A percentile compares a stretch with the other conserved stretches of the same genome.
phyloP scores from a whole-genome alignment of 2,329 filamentous ascomycete species.

The Ploettnerulaceae sp. region DNA sequence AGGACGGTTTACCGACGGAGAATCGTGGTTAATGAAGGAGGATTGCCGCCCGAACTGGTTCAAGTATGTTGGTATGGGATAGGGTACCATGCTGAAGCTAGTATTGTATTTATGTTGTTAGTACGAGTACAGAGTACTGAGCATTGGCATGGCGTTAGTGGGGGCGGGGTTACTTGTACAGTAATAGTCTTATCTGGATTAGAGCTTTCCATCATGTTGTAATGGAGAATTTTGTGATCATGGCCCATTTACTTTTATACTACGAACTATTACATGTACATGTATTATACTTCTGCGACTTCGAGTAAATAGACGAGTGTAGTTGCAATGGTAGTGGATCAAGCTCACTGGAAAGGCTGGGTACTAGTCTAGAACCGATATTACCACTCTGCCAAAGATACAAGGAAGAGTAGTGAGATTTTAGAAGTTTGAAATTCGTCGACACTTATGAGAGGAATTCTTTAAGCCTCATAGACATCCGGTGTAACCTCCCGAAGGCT shows the following conservation, averaged over 20 bases:
- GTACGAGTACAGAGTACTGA: slow-evolving; percentile 5
- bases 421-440: no score
- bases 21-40: slow-evolving; percentile 77
- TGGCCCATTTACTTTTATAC: background rate
- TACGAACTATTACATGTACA: no score
- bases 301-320: no score
- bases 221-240: slow-evolving; percentile 4
- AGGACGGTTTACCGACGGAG: slow-evolving; percentile 85
- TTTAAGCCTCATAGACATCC: no score
- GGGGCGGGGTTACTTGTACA: slow-evolving; percentile 9
- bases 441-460: no score
- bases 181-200: slow-evolving; percentile 2
- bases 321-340: no score
- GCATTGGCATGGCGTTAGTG: slow-evolving; percentile 22
- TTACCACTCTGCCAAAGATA: no score
- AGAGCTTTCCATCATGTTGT: background rate
- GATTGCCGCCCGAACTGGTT: slow-evolving; percentile 97
- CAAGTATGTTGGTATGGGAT: slow-evolving; percentile 84
- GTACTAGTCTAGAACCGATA: no score
- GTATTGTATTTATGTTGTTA: slow-evolving; percentile 12
- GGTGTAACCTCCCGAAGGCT: no score
- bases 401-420: no score
- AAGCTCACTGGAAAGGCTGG: no score
- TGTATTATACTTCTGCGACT: no score
- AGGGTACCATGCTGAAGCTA: slow-evolving; percentile 14